Percentiles rank a stretch among this genome's conserved stretches.
phyloP scores from a whole-genome alignment of 1,284 basidiomycete genomes.

The Malassezia dermatis region DNA sequence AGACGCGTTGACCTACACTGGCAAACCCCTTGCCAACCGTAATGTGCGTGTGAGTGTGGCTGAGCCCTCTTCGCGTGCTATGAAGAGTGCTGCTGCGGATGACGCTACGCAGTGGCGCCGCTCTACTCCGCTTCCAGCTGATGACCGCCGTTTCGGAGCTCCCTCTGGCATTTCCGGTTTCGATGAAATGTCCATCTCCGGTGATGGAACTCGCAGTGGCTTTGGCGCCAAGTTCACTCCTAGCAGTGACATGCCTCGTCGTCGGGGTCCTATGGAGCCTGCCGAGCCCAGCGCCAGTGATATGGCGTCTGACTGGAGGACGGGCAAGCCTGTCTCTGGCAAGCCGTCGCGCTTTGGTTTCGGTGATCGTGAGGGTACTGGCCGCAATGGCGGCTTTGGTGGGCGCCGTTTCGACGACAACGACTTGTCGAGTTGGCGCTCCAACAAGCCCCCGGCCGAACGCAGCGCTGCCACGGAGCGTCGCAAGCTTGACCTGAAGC shows the following conservation, averaged over 20 bases:
- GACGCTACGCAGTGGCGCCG: constrained; percentile 65
- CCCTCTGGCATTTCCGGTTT: constrained; percentile 24
- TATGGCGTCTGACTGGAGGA: constrained; percentile 40
- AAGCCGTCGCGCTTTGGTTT: constrained; percentile 29
- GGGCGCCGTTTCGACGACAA: constrained; percentile 13
- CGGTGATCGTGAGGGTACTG: constrained; percentile 23
- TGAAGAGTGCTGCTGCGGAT: constrained; percentile 47
- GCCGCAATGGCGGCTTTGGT: constrained; percentile 12
- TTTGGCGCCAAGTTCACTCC: constrained; percentile 38
- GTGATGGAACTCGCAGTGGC: constrained; percentile 35
- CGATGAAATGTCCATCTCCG: constrained; percentile 39
- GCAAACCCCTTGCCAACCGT: constrained; percentile 59
- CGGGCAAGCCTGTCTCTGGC: constrained; percentile 37
- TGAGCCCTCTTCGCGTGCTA: constrained; percentile 59
- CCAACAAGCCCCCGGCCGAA: constrained; percentile 21
- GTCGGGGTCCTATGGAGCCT: constrained; percentile 25
- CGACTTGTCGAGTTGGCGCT: constrained; percentile 26
- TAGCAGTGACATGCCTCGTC: constrained; percentile 14
- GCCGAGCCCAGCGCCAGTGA: constrained; percentile 38
- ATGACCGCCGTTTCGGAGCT: constrained; percentile 17
- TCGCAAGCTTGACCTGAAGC: constrained; percentile 45
- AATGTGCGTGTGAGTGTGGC: constrained; percentile 83
- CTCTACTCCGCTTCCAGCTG: constrained; percentile 61
- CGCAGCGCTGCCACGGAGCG: constrained; percentile 25
- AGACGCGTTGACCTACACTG: constrained; percentile 54